Conservation (phyloP, 257 asterid species). For the Anisodus acutangulus region DNA sequence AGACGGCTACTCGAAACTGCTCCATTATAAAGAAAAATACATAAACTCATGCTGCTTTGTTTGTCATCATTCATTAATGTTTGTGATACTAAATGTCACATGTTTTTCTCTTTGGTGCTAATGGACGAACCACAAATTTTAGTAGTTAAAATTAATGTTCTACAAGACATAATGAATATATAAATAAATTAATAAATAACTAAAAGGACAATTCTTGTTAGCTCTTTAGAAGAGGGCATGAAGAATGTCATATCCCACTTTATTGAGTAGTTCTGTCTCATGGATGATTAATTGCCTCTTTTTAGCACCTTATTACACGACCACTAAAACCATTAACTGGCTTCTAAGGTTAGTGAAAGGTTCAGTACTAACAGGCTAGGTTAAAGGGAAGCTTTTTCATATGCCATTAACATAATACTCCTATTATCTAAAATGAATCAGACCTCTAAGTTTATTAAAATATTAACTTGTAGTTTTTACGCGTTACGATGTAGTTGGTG, state of each 20-base stretch:
- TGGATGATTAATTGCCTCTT: constrained; percentile 15
- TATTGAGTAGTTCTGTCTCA: background rate
- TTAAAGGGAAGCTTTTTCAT: background rate
- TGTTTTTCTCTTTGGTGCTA: background rate
- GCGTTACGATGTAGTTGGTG: background rate
- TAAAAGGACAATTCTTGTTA: background rate
- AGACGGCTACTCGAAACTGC: constrained; percentile 9
- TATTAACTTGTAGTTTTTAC: background rate
- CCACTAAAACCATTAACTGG: constrained; percentile 11
- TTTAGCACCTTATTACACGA: background rate
- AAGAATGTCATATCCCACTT: background rate
- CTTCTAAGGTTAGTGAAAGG: constrained; percentile 16
- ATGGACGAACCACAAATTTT: background rate
- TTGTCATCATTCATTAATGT: constrained; percentile 9
- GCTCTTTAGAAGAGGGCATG: background rate
- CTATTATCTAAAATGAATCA: background rate
- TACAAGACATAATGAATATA: background rate
- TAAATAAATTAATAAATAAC: too few species aligned
- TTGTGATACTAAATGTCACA: background rate
- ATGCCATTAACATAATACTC: background rate
- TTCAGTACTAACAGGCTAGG: background rate
- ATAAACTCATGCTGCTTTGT: background rate
- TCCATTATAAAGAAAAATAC: background rate
- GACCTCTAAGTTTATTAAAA: background rate
- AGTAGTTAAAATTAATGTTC: background rate